Conservation (phyloP, 495 filamentous ascomycete species). For the Xylaria curta region DNA sequence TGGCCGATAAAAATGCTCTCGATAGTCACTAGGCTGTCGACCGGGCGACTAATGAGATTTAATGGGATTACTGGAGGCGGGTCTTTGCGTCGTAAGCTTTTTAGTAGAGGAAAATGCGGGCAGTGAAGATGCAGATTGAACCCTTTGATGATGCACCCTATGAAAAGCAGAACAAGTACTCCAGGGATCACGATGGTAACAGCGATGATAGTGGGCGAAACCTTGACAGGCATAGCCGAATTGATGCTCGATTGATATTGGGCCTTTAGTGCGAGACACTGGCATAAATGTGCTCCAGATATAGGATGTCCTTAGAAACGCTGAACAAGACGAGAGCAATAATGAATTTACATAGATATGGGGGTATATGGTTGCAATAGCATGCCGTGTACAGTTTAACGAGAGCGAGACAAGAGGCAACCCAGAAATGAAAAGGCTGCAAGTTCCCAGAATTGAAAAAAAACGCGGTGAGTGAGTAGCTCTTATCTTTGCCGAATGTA, state of each 20-base stretch:
- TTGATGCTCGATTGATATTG: slow-evolving; percentile 24
- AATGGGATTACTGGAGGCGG: slow-evolving; percentile 8
- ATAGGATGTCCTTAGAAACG: slow-evolving; percentile 25
- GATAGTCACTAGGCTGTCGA: slow-evolving; percentile 26
- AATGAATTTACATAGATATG: background rate
- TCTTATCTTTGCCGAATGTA: background rate
- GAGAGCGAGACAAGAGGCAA: background rate
- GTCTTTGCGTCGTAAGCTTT: slow-evolving; percentile 36
- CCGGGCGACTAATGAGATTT: background rate
- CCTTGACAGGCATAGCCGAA: slow-evolving; percentile 44
- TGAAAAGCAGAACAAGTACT: slow-evolving; percentile 27
- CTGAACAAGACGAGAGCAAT: slow-evolving; percentile 4
- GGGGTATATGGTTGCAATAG: background rate
- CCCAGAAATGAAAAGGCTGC: background rate
- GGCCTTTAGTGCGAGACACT: slow-evolving; percentile 4
- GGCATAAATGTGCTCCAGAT: slow-evolving; percentile 14
- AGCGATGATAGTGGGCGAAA: slow-evolving; percentile 45
- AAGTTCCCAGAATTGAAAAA: slow-evolving; percentile 1
- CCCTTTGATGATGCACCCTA: slow-evolving; percentile 34
- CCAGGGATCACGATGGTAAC: slow-evolving; percentile 64
- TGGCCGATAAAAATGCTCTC: slow-evolving; percentile 45
- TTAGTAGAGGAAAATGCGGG: slow-evolving; percentile 24
- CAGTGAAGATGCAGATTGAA: slow-evolving; percentile 36
- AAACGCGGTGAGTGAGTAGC: background rate
- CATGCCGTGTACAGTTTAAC: background rate